Evolutionary conservation across 108 stramenopile genomes (phyloP).

Genomic region (Skeletonema costatum): DNA sequence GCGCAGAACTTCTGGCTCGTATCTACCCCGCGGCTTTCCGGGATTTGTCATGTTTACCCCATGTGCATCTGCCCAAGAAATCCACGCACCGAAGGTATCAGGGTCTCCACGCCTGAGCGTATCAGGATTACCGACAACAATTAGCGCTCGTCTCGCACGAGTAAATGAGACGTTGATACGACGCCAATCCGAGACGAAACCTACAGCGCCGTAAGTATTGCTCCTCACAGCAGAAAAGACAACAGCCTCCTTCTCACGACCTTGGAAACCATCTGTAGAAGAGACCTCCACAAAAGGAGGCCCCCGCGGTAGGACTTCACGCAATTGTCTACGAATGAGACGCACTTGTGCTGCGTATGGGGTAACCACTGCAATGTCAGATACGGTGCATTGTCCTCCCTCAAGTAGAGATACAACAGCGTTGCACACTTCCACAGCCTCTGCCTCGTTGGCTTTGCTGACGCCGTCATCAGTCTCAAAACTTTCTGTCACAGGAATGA

Average conservation of each 20-base stretch:
- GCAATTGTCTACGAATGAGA: conserved; percentile 82
- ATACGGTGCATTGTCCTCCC: conserved; percentile 81
- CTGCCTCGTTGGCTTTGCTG: conserved; percentile 92
- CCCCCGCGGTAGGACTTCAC: conserved; percentile 65
- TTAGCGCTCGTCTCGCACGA: conserved; percentile 91
- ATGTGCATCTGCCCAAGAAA: conserved; percentile 90
- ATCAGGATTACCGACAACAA: conserved; percentile 91
- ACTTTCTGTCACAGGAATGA: conserved; percentile 78
- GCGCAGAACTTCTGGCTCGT: conserved; percentile 91
- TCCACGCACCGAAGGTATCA: conserved; percentile 89
- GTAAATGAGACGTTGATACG: conserved; percentile 99
- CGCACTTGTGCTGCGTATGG: conserved; percentile 99
- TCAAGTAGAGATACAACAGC: conserved; percentile 84
- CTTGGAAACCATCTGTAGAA: conserved; percentile 99
- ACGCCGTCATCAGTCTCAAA: conserved; percentile 90
- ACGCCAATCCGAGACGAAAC: conserved; percentile 97
- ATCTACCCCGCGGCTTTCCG: conserved; percentile 84
- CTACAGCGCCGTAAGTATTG: conserved; percentile 92
- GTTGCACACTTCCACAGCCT: conserved; percentile 88
- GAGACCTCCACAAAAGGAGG: conserved; percentile 92
- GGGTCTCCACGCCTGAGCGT: conserved; percentile 90
- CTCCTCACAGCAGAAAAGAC: conserved; percentile 97
- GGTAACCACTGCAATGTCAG: conserved; percentile 97
- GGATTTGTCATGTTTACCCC: conserved; percentile 92
- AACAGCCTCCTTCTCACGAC: conserved; percentile 98